A percentile compares a stretch with the other conserved stretches of the same genome.
These are phyloP conservation scores for Pelargonium nanum DNA, from an alignment of 345 rosid genomes.

Conservation along the genomic window DNA sequence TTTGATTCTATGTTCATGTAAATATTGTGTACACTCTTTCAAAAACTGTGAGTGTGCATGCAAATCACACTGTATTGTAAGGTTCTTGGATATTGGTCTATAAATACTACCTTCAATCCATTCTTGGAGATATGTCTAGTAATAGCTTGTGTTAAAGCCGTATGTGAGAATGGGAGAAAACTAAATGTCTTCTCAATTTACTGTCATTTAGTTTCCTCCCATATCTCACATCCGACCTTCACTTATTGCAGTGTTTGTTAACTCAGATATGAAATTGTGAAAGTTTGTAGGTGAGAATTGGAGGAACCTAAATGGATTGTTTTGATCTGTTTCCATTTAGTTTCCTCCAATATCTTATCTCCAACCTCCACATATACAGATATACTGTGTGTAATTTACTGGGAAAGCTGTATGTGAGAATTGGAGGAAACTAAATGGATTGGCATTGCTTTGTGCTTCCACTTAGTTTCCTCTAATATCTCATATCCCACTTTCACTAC, in stretches of 20 bases:
- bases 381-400: no score
- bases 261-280: background rate
- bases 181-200: background rate
- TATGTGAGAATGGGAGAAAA: background rate
- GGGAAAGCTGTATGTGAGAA: background rate
- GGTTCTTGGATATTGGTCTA: no score
- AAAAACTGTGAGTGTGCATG: no score
- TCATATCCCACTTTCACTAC: background rate
- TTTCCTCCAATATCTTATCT: background rate
- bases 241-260: background rate
- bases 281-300: background rate
- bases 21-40: no score
- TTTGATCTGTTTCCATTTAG: background rate
- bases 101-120: no score
- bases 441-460: background rate
- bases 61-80: no score
- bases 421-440: background rate
- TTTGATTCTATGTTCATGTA: no score
- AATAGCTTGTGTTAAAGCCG: background rate
- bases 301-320: background rate
- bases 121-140: no score
- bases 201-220: background rate
- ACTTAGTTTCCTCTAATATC: background rate
- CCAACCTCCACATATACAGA: background rate
- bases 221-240: background rate